phyloP scores from a whole-genome alignment of 768 basidiomycete species.

The Tylopilus rubrobrunneus region DNA sequence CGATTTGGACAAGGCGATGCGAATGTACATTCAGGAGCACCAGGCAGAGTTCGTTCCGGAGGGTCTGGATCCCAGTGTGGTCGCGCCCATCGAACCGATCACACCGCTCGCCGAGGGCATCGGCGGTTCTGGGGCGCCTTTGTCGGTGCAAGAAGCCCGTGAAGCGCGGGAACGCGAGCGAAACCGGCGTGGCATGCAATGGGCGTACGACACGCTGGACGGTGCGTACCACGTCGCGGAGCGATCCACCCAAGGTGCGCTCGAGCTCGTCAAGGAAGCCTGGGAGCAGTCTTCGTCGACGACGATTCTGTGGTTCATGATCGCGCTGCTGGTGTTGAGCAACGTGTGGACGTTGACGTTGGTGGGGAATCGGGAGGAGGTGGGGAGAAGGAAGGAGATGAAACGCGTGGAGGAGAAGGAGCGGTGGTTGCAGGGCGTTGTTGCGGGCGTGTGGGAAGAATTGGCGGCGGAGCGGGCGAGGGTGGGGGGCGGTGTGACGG shows the following conservation, averaged over 20 bases:
- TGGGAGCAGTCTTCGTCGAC: constrained; percentile 76
- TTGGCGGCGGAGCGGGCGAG: constrained; percentile 43
- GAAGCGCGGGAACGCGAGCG: constrained; percentile 67
- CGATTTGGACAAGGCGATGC: constrained; percentile 82
- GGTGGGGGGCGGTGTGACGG: constrained; percentile 10
- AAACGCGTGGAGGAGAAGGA: constrained; percentile 63
- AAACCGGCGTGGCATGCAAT: constrained; percentile 71
- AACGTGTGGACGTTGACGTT: constrained; percentile 67
- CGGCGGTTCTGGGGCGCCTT: constrained; percentile 6
- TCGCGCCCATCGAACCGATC: constrained; percentile 44
- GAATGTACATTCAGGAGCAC: constrained; percentile 85
- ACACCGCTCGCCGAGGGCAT: constrained; percentile 18
- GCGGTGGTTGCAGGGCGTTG: constrained; percentile 69
- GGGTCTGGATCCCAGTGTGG: constrained; percentile 59
- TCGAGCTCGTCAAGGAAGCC: constrained; percentile 75
- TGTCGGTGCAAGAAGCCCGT: constrained; percentile 15
- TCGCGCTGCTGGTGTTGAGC: constrained; percentile 67
- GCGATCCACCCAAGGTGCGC: constrained; percentile 64
- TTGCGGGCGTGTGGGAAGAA: constrained; percentile 72
- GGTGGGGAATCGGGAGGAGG: constrained; percentile 47
- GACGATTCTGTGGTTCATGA: constrained; percentile 69
- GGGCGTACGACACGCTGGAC: constrained; percentile 85
- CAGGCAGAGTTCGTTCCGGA: constrained; percentile 86
- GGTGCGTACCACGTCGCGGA: constrained; percentile 69
- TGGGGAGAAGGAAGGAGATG: constrained; percentile 42